Conservation (phyloP, 331 rosid species). For the Ulmus americana region DNA sequence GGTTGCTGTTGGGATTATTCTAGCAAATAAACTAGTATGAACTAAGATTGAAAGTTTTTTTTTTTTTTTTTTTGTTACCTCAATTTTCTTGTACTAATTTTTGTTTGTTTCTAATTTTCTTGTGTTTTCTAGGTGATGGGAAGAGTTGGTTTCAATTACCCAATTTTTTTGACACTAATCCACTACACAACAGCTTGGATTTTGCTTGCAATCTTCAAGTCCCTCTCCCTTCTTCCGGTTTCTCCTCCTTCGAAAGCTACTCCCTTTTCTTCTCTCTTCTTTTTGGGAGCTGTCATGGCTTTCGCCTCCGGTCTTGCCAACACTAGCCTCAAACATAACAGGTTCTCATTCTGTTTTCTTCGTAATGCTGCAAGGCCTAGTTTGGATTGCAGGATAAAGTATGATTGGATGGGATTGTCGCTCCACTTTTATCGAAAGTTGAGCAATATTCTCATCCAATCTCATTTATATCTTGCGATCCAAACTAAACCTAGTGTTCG, state of each 20-base stretch:
- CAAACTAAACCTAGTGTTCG: no score
- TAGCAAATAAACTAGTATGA: slow-evolving; percentile 72
- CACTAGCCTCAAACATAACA: slow-evolving; percentile 84
- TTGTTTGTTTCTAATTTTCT: slow-evolving; percentile 4
- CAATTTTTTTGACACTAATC: slow-evolving; percentile 78
- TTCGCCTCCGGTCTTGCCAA: slow-evolving; percentile 97
- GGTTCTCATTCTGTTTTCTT: slow-evolving; percentile 29
- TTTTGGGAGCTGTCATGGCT: slow-evolving; percentile 90
- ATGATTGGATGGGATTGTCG: no score
- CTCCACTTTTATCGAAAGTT: no score
- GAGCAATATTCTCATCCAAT: no score
- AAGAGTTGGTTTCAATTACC: slow-evolving; percentile 79
- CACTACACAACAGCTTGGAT: slow-evolving; percentile 77
- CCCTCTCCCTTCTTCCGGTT: slow-evolving; percentile 69
- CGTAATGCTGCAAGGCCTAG: not conserved
- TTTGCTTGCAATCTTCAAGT: slow-evolving; percentile 72
- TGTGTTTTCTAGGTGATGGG: slow-evolving; percentile 74
- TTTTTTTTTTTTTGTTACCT: not conserved
- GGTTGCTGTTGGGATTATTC: slow-evolving; percentile 73
- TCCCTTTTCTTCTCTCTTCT: slow-evolving; percentile 79
- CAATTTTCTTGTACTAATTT: not conserved
- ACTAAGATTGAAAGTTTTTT: not conserved
- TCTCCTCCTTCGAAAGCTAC: slow-evolving; percentile 80
- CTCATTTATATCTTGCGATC: no score
- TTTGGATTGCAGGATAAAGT: no score